Conservation (phyloP, 202 grass and related monocot genomes). For the Bolboschoenoplectus hybrid region DNA sequence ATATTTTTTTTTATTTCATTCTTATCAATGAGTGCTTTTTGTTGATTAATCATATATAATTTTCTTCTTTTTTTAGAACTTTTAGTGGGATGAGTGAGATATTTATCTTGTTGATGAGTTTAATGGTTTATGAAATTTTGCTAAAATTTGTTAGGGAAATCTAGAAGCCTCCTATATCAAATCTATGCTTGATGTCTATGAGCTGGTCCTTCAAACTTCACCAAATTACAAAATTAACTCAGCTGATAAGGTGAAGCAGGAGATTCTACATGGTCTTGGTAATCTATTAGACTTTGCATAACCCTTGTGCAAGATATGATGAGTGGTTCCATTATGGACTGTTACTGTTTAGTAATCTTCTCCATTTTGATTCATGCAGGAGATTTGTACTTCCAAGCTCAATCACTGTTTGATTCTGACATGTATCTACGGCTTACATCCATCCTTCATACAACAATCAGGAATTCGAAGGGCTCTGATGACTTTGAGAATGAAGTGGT, state of each 20-base stretch:
- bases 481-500: conserved; percentile 89
- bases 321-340: conserved; percentile 1
- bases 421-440: conserved; percentile 94
- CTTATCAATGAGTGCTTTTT: conserved; percentile 11
- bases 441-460: conserved; percentile 77
- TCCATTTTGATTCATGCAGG: conserved; percentile 56
- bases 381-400: conserved; percentile 90
- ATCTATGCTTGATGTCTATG: conserved; percentile 95
- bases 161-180: conserved; percentile 76
- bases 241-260: conserved; percentile 94
- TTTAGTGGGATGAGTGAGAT: background rate
- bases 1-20: conserved; percentile 5
- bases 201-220: conserved; percentile 91
- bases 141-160: conserved; percentile 64
- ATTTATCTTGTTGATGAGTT: background rate
- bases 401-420: conserved; percentile 70
- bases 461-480: conserved; percentile 66
- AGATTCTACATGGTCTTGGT: conserved; percentile 94
- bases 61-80: background rate
- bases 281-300: conserved; percentile 42
- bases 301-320: background rate
- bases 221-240: conserved; percentile 84
- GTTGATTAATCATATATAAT: background rate
- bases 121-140: background rate
- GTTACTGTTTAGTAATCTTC: conserved; percentile 40